These are phyloP conservation scores for Zelonia costaricensis DNA, from an alignment of 208 protist species.

Conservation along the genomic window DNA sequence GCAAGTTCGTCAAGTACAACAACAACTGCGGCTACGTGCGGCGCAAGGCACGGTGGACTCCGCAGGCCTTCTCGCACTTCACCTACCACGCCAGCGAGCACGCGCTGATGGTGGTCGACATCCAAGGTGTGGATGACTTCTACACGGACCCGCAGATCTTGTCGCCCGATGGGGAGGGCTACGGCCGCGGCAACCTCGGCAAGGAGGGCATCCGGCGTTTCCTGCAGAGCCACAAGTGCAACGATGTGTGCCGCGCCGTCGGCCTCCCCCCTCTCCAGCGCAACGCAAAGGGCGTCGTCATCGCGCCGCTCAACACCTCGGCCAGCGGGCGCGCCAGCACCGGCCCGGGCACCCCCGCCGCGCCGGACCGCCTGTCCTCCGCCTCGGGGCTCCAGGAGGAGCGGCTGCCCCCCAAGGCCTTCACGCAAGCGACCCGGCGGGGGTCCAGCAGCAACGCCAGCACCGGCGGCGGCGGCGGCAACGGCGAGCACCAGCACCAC, in stretches of 20 bases:
- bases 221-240: constrained; percentile 80
- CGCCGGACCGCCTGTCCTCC: constrained; percentile 8
- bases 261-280: constrained; percentile 50
- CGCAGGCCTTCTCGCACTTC: constrained; percentile 92
- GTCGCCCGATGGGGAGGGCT: constrained; percentile 74
- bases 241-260: constrained; percentile 71
- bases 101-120: constrained; percentile 82
- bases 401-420: constrained; percentile 46
- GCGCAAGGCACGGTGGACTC: constrained; percentile 71
- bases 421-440: constrained; percentile 13
- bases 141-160: constrained; percentile 93
- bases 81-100: constrained; percentile 75
- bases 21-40: constrained; percentile 90
- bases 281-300: constrained; percentile 8
- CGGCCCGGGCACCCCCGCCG: constrained; percentile 6
- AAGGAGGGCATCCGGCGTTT: constrained; percentile 74
- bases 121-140: constrained; percentile 89
- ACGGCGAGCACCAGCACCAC: neutral
- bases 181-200: constrained; percentile 83
- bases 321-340: constrained; percentile 8
- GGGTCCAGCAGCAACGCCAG: constrained; percentile 2
- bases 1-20: constrained; percentile 91
- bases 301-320: constrained; percentile 1
- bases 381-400: constrained; percentile 27
- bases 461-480: neutral